Conservation (phyloP, 106 monocot genomes). For the Dendrobium huoshanense region DNA sequence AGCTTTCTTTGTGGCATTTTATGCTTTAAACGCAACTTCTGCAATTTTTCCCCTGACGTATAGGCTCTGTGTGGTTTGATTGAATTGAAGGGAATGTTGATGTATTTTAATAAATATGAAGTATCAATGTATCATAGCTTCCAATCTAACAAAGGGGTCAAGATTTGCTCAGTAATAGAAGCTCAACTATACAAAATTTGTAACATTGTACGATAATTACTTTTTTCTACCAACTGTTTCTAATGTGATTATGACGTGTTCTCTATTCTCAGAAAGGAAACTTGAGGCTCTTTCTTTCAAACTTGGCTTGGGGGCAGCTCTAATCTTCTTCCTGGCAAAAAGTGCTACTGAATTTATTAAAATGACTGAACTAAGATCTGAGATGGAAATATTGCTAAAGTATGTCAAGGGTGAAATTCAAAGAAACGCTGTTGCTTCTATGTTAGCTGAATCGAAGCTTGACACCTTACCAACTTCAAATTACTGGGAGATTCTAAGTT, state of each 20-base stretch:
- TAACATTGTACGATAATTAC: not conserved
- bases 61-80: no score
- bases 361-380: constrained; percentile 35
- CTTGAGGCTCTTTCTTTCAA: constrained; percentile 14
- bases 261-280: constrained; percentile 18
- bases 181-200: not conserved
- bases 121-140: no score
- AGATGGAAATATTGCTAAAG: constrained; percentile 44
- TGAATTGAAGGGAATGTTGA: no score
- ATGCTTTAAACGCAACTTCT: no score
- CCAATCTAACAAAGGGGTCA: not conserved
- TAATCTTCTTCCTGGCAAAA: constrained; percentile 29
- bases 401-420: constrained; percentile 25
- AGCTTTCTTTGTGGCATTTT: no score
- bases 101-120: no score
- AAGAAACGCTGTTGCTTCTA: constrained; percentile 9
- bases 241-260: not conserved
- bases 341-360: constrained; percentile 32
- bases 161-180: not conserved
- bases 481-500: constrained; percentile 14
- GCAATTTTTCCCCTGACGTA: no score
- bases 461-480: constrained; percentile 14
- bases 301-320: constrained; percentile 33
- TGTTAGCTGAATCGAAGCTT: constrained; percentile 18
- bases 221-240: not conserved